Conservation (phyloP, 1,284 basidiomycete species). For the Papiliotrema flavescens region DNA sequence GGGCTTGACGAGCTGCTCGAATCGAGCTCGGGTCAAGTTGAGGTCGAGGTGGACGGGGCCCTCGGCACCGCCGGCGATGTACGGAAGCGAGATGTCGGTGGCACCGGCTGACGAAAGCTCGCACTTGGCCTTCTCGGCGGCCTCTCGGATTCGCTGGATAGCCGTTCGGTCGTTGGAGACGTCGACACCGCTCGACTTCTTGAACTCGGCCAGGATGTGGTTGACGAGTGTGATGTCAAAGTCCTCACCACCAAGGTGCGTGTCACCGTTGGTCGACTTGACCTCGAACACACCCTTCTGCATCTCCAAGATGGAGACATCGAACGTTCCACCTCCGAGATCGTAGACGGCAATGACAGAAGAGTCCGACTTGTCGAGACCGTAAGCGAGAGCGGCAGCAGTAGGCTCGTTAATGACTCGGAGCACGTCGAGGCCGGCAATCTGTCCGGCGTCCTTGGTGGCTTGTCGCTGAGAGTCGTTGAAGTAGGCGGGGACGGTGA, state of each 20-base stretch:
- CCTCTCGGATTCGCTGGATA: constrained; percentile 98
- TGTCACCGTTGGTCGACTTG: constrained; percentile 98
- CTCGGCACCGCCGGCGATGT: constrained; percentile 91
- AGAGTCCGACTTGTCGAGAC: constrained; percentile 74
- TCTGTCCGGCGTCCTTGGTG: constrained; percentile 94
- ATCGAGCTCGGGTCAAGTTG: constrained; percentile 81
- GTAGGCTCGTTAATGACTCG: constrained; percentile 99
- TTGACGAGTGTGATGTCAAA: constrained; percentile 91
- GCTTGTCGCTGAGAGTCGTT: constrained; percentile 98
- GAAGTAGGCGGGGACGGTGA: constrained; percentile 98
- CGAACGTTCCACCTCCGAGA: constrained; percentile 89
- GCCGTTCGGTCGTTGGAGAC: constrained; percentile 87
- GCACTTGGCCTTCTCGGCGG: constrained; percentile 98
- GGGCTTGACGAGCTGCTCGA: constrained; percentile 78
- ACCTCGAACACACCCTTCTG: constrained; percentile 99
- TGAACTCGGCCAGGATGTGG: constrained; percentile 84
- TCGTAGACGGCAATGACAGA: constrained; percentile 95
- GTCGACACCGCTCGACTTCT: constrained; percentile 84
- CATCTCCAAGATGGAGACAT: constrained; percentile 99
- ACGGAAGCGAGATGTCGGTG: constrained; percentile 94
- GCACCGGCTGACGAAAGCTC: constrained; percentile 89
- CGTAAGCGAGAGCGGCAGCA: constrained; percentile 95
- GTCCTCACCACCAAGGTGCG: constrained; percentile 97
- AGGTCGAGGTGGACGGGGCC: constrained; percentile 97
- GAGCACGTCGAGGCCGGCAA: constrained; percentile 93